Base-by-base conservation (phyloP, 2,329 filamentous ascomycete species). In the Penicillium hesseltinei region DNA sequence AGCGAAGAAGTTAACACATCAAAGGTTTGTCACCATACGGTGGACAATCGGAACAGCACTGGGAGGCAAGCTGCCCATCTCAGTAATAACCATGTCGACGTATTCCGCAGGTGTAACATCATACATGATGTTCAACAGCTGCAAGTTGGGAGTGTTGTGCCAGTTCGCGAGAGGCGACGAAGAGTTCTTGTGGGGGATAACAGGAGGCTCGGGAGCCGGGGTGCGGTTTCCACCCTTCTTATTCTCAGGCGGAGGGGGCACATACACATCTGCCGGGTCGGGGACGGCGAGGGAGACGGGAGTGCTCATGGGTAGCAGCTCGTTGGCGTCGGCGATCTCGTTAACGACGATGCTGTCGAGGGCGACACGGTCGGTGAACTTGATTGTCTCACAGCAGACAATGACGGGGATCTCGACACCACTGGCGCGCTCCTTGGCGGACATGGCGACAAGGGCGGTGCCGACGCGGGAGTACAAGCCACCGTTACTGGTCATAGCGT, bases 401-500 rank as follows among this genome's bases (percentile, higher is more conserved):
- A 95, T 87, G 57, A 97, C 91, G 1, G 90, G 89, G 38, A 92
- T 84, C 57, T 88, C 87, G 21, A 86, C 81, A 5, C 75, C 76
- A 36, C 75, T 75, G 15, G 71, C 70, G 36, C 74, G 75, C 56
- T 89, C 85, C 51, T 88, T 85, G 6, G 92, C 93, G 42, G 89
- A 86, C 80, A 94, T 89, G 19, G 93, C 92, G 10, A 97, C 84
- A 58, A 94, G 85, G 25, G 90, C 91, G 4, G 92, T 96, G 59
- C 94, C 94, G 10, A 91, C 86, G 21, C 92, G 86, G 5, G 90
- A 93, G 75, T 95, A 96, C 66, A 99, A 83, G 35, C 90, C 85
- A 8, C 94, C 94, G 74, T 97, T 97, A 65, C 90, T 92, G 78
- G 96, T 94, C 86, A 99, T 94, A 39, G 91, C 90, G 72, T 97